Conservation (phyloP, 495 filamentous ascomycete species). For the Thozetella sp. region DNA sequence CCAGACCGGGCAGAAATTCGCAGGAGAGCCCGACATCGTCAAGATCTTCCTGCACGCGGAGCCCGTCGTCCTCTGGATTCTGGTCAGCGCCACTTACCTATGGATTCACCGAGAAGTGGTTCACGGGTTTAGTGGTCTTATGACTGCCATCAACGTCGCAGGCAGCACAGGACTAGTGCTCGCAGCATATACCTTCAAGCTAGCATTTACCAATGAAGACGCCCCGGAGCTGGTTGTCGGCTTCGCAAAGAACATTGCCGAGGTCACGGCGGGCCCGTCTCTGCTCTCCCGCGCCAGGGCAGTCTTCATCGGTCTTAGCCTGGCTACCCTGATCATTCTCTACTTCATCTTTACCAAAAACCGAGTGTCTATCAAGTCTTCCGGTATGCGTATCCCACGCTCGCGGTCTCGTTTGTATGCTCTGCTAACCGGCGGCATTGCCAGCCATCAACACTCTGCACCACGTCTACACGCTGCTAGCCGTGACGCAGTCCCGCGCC, state of each 20-base stretch:
- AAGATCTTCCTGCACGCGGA: slow-evolving; percentile 64
- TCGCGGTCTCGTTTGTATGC: no score
- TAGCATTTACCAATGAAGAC: slow-evolving; percentile 80
- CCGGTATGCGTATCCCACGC: slow-evolving; percentile 28
- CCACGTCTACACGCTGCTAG: slow-evolving; percentile 72
- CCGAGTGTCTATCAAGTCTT: slow-evolving; percentile 16
- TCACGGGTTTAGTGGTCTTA: slow-evolving; percentile 30
- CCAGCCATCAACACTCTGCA: slow-evolving; percentile 53
- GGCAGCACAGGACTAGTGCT: slow-evolving; percentile 38
- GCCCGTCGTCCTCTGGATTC: slow-evolving; percentile 69
- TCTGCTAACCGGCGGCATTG: slow-evolving; percentile 10
- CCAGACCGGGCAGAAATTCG: slow-evolving; percentile 93
- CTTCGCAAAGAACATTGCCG: slow-evolving; percentile 41
- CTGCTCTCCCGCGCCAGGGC: slow-evolving; percentile 53
- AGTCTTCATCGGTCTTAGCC: slow-evolving; percentile 54
- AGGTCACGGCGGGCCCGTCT: slow-evolving; percentile 40
- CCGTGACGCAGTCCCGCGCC: slow-evolving; percentile 82
- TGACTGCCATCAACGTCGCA: slow-evolving; percentile 19
- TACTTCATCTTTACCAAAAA: slow-evolving; percentile 18
- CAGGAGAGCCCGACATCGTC: slow-evolving; percentile 84
- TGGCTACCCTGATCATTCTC: slow-evolving; percentile 37
- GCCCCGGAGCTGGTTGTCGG: slow-evolving; percentile 77
- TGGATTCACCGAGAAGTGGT: slow-evolving; percentile 32
- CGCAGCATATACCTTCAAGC: slow-evolving; percentile 78
- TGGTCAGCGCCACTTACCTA: slow-evolving; percentile 72